Percentiles rank a stretch among this genome's conserved stretches.
These are phyloP conservation scores for Sporothrix schenckii DNA, from an alignment of 2,329 filamentous ascomycete genomes.

Conservation along the genomic window DNA sequence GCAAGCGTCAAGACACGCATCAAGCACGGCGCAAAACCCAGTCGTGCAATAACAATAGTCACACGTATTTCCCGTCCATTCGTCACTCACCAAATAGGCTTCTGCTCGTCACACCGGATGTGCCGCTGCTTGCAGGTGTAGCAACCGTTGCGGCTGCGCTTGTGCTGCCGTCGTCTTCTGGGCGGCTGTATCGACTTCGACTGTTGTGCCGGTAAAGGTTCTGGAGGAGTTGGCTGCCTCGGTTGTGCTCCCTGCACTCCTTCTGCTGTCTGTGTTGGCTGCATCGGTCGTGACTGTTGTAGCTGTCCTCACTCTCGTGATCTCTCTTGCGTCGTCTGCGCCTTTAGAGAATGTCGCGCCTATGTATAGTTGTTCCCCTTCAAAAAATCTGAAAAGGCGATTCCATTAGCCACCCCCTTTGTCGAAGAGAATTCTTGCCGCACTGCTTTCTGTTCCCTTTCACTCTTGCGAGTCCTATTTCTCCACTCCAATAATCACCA, in stretches of 20 bases:
- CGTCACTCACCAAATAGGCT: slow-evolving; percentile 24
- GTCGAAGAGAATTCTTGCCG: not conserved
- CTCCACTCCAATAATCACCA: not conserved
- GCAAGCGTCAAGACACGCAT: not conserved
- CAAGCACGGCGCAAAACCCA: not conserved
- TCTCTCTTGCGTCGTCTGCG: not conserved
- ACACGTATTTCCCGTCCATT: not conserved
- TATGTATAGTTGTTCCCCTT: not conserved
- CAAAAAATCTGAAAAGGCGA: not conserved
- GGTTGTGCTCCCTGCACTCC: not conserved
- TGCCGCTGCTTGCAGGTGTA: slow-evolving; percentile 31
- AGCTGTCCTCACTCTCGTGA: no score
- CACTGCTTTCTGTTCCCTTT: not conserved
- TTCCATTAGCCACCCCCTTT: slow-evolving; percentile 6
- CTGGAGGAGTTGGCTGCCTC: no score
- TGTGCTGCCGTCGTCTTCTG: slow-evolving; percentile 27
- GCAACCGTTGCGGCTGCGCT: slow-evolving; percentile 28
- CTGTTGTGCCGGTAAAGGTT: not conserved
- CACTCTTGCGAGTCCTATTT: not conserved
- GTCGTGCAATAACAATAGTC: not conserved
- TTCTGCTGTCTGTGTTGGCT: not conserved
- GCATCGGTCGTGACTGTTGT: not conserved
- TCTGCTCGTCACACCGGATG: slow-evolving; percentile 29
- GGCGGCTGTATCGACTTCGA: not conserved
- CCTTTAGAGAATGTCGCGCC: not conserved